Evolutionary conservation across 176 grass and related monocot species (phyloP).

Genomic region (Hsuehochloa calcarea): DNA sequence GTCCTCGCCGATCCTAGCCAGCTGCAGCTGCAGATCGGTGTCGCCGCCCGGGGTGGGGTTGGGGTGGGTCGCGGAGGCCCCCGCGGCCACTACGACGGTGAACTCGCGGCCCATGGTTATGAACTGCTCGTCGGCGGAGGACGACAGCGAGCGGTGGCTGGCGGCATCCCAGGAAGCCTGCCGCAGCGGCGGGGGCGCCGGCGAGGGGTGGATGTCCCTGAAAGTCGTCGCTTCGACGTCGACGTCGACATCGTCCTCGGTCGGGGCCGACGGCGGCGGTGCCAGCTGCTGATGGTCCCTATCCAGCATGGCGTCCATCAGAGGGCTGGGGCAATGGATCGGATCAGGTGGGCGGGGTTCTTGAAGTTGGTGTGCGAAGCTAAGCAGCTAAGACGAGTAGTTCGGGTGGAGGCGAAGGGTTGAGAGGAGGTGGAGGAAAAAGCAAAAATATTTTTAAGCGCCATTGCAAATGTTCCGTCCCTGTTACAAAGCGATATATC

Average conservation of each 20-base stretch:
- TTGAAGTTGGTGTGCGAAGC: background rate
- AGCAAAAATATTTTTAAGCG: too few relatives aligned
- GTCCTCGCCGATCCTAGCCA: constrained; percentile 49
- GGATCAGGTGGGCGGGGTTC: background rate
- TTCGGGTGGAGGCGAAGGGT: background rate
- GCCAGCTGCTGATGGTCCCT: background rate
- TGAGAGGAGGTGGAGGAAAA: too few relatives aligned
- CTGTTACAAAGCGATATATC: too few relatives aligned
- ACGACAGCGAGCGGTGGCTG: constrained; percentile 37
- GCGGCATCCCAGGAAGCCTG: constrained; percentile 51
- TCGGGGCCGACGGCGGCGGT: background rate
- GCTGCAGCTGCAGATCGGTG: constrained; percentile 20
- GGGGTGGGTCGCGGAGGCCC: constrained; percentile 26
- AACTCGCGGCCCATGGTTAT: constrained; percentile 67
- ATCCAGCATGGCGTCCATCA: background rate
- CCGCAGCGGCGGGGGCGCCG: background rate
- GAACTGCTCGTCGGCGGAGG: constrained; percentile 42
- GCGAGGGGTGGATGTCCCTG: constrained; percentile 63
- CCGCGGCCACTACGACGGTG: constrained; percentile 67
- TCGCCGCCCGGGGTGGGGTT: background rate
- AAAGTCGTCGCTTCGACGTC: constrained; percentile 25
- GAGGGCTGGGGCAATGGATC: background rate
- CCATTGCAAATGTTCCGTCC: too few relatives aligned
- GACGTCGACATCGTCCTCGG: constrained; percentile 29
- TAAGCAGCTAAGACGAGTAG: background rate